Evolutionary conservation across 1,284 basidiomycete genomes (phyloP), one percentile per base, ranked within the genome.

Genomic region (Pholiota adiposa): DNA sequence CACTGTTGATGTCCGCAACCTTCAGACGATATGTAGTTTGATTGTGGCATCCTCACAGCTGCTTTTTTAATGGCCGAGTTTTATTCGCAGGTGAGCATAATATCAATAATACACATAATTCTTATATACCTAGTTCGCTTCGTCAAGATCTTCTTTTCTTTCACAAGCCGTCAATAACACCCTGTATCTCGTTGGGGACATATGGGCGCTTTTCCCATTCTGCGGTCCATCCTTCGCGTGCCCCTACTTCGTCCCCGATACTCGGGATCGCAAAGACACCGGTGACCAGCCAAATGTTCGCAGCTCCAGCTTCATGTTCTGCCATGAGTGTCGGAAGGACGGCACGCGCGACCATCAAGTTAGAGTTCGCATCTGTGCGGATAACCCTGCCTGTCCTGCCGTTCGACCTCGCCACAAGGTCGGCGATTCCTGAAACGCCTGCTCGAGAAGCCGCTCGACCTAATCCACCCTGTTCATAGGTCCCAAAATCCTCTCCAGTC

Each of bases 321-420:
- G 79, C 85, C 61, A 83, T 62, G 36, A 92, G 77, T 29, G 86
- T 88, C 3, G 89, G 89, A 60, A 92, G 71, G 12, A 90, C 82
- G 31, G 88, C 85, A 23, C 90, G 77, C 4, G 89, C 80, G 36
- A 86, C 85, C 65, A 92, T 84, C 67, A 92, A 71, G 69, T 90
- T 92, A 31, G 89, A 83, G 72, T 92, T 92, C 27, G 89, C 85
- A 70, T 92, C 89, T 21, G 83, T 85, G 49, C 90, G 79, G 25
- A 91, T 71, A n/a, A 84, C 83, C 33, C 75, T 68, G 53, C 74
- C 73, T 48, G 58, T 67, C 38, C 72, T 70, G 33, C 63, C 66
- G 21, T 65, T 68, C 9, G 59, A 59, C 8, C 54, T 58, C 1
- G 74, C 70, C 19, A 29, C 48, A 27, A 90, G 69, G 65, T 87